Evolutionary conservation across 352 stramenopile genomes (phyloP), one percentile per base, ranked within the genome.

Genomic region (Nothophytophthora sp.): DNA sequence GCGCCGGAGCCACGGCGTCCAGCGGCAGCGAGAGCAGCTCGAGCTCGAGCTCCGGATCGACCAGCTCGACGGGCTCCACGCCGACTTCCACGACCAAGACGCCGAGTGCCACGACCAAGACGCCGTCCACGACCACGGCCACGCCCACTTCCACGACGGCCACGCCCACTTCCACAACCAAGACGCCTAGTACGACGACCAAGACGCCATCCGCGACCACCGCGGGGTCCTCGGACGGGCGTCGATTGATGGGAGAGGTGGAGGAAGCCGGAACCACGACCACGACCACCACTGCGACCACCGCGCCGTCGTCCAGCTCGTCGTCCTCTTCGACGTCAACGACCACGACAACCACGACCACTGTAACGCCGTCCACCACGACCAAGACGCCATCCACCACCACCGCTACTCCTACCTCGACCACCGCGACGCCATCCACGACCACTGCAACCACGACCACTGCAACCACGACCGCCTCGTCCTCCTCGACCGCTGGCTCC

Each of bases 1-100:
- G 37, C 24, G 32, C 16, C n/a, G n/a, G n/a, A n/a, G n/a, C n/a
- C n/a, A 48, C 20, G 22, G 7, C 23, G 6, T 36, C 38, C 4
- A 60, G 37, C 2, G 20, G 19, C 24, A 43, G 46, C 32, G 46
- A 13, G 16, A 35, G 50, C 23, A 63, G 12, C 43, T 47, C 28
- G 25, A 49, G 20, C 18, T 55, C 51, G 1, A 39, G 34, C 13
- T 39, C 57, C 2, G 46, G 42, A 22, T 57, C 65, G 15, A 41
- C 33, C 15, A 20, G 36, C 15, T 25, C 25, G 16, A 29, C 54
- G 11, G 27, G 49, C 22, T 24, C 53, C 13, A 60, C 62, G 3
- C 27, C 58, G 15, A 55, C 63, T 37, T 45, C 70, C 4, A 73
- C 52, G 1, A 70, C 61, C 3, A 66, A 47, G 13, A 51, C 57